phyloP scores from a whole-genome alignment of 768 basidiomycete genomes.

The Mycena pura region DNA sequence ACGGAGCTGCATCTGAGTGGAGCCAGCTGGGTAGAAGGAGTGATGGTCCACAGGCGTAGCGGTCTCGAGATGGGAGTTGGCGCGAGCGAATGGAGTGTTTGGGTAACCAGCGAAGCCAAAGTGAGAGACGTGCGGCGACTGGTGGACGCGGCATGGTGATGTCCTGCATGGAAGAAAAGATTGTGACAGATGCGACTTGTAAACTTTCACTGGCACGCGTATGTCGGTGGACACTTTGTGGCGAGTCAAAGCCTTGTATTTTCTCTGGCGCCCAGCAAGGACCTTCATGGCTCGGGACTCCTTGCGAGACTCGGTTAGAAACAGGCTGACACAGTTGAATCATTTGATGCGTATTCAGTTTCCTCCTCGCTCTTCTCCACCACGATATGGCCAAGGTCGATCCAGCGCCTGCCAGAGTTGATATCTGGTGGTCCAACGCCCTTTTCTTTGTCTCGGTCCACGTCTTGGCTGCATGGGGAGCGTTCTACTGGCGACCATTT shows the following conservation, averaged over 20 bases:
- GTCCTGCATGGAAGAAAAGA: no score
- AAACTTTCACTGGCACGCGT: no score
- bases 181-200: no score
- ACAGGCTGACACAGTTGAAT: not conserved
- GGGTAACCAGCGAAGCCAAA: conserved; percentile 63
- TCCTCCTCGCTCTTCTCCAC: not conserved
- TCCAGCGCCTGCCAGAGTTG: conserved; percentile 38
- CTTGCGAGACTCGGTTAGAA: not conserved
- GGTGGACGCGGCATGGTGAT: conserved; percentile 47
- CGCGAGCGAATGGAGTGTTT: conserved; percentile 68
- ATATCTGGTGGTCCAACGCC: conserved; percentile 67
- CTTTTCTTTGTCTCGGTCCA: conserved; percentile 66
- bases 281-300: no score
- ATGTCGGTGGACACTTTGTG: no score
- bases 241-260: no score
- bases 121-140: conserved; percentile 59
- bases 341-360: not conserved
- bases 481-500: conserved; percentile 53
- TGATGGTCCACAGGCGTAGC: conserved; percentile 55
- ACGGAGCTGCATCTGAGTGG: conserved; percentile 80
- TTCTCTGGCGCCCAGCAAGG: no score
- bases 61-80: conserved; percentile 75
- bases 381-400: conserved; percentile 1
- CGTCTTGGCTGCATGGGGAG: conserved; percentile 60
- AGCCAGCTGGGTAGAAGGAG: conserved; percentile 64